These are phyloP conservation scores for Colletotrichum coccodes DNA, from an alignment of 2,329 filamentous ascomycete genomes.

Conservation along the genomic window DNA sequence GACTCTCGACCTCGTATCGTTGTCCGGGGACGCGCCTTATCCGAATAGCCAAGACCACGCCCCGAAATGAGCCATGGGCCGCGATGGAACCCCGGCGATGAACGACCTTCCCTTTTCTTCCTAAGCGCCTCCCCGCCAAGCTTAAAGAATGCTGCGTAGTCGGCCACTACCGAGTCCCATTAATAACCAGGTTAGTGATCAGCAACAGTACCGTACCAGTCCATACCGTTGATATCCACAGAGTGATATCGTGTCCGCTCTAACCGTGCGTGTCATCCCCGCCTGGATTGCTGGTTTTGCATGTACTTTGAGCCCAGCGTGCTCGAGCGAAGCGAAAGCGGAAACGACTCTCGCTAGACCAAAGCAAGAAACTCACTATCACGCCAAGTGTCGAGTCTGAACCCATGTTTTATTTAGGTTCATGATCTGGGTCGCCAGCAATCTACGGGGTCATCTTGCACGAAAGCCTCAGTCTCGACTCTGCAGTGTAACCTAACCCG, in stretches of 20 bases:
- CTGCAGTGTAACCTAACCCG: background rate
- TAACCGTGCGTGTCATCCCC: background rate
- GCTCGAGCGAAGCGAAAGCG: background rate
- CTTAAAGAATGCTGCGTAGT: slow-evolving; percentile 5
- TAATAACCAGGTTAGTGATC: background rate
- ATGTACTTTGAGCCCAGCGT: background rate
- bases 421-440: too few relatives aligned
- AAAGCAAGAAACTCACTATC: background rate
- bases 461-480: too few relatives aligned
- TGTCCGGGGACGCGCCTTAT: background rate
- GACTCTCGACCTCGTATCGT: background rate
- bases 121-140: slow-evolving; percentile 17
- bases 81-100: slow-evolving; percentile 14
- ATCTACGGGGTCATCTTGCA: too few relatives aligned
- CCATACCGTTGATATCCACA: background rate
- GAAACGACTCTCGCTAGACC: background rate
- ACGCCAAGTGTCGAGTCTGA: background rate
- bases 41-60: slow-evolving; percentile 9
- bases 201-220: background rate
- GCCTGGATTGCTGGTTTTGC: background rate
- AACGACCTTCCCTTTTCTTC: slow-evolving; percentile 25
- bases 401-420: background rate
- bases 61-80: slow-evolving; percentile 25
- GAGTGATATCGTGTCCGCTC: background rate
- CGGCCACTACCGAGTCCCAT: slow-evolving; percentile 19